Evolutionary conservation across 495 filamentous ascomycete species (phyloP).

Genomic region (Hyaloscypha hepaticicola): DNA sequence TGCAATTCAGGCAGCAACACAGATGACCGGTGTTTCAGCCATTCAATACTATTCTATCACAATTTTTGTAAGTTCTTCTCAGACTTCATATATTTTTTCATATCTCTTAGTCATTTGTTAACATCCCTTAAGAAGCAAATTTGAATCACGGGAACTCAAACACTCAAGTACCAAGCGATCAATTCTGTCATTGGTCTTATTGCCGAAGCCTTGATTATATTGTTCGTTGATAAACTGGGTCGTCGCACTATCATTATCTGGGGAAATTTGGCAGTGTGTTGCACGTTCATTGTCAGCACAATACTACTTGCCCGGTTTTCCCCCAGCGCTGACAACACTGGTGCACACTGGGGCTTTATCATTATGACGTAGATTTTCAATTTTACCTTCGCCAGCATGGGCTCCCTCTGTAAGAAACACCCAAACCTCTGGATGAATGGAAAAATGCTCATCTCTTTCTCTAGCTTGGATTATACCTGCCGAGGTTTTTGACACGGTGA

Average conservation of each 20-base stretch:
- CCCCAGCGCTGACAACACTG: slow-evolving; percentile 23
- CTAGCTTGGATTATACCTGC: slow-evolving; percentile 49
- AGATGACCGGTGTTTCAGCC: slow-evolving; percentile 49
- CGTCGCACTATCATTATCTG: slow-evolving; percentile 40
- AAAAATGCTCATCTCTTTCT: too few relatives aligned
- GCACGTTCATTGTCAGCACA: slow-evolving; percentile 26
- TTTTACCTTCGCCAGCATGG: slow-evolving; percentile 46
- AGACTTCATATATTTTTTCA: too few relatives aligned
- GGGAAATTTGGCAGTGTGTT: slow-evolving; percentile 40
- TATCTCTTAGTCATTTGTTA: too few relatives aligned
- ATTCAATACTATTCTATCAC: slow-evolving; percentile 51
- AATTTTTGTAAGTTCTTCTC: slow-evolving; percentile 7
- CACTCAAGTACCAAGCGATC: slow-evolving; percentile 42
- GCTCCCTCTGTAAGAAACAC: too few relatives aligned
- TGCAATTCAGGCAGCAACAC: slow-evolving; percentile 70
- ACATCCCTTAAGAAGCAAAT: neutral
- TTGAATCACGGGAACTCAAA: slow-evolving; percentile 25
- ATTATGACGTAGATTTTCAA: slow-evolving; percentile 10
- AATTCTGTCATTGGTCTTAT: slow-evolving; percentile 50
- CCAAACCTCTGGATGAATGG: too few relatives aligned
- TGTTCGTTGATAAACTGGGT: slow-evolving; percentile 40
- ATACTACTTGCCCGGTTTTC: slow-evolving; percentile 46
- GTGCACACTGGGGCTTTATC: slow-evolving; percentile 11
- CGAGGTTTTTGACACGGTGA: slow-evolving; percentile 49
- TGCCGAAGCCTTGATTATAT: slow-evolving; percentile 41